phyloP scores from a whole-genome alignment of 768 basidiomycete species.

The Porpolomopsis calyptriformis region DNA sequence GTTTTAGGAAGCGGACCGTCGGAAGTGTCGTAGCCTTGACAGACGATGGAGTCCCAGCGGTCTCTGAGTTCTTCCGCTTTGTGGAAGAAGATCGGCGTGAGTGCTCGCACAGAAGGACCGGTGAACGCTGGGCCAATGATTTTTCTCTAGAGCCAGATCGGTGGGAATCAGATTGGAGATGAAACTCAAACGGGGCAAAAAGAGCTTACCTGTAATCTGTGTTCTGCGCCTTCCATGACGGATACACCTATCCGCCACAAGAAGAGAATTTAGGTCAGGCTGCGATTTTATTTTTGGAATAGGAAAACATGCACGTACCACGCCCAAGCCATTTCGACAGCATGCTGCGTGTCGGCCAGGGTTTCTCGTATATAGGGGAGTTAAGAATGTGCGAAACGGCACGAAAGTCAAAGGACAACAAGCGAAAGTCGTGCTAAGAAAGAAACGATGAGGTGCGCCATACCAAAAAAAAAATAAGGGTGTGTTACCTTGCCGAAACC shows the following conservation, averaged over 20 bases:
- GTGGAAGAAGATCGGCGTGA: conserved; percentile 38
- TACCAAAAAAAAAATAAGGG: not conserved
- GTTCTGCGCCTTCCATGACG: conserved; percentile 41
- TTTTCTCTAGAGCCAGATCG: conserved; percentile 22
- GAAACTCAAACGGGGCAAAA: not conserved
- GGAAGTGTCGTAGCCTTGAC: not conserved
- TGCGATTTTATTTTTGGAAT: conserved; percentile 1
- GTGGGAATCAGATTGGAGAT: not conserved
- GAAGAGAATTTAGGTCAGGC: no score
- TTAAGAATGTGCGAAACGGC: conserved; percentile 39
- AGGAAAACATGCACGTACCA: conserved; percentile 22
- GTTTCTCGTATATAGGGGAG: conserved; percentile 41
- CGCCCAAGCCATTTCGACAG: conserved; percentile 39
- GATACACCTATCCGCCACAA: conserved; percentile 30
- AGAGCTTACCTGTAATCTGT: conserved; percentile 28
- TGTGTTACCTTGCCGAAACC: conserved; percentile 40
- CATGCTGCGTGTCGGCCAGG: conserved; percentile 43
- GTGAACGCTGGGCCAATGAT: conserved; percentile 43
- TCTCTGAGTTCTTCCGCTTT: conserved; percentile 42
- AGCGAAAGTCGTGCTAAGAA: conserved; percentile 39
- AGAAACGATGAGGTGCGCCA: not conserved
- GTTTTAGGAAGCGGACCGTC: not conserved
- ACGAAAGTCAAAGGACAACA: conserved; percentile 43
- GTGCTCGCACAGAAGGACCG: conserved; percentile 30
- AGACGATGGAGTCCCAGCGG: conserved; percentile 30